Evolutionary conservation across 441 rosid species (phyloP).

Genomic region (Erysimum cheiri): DNA sequence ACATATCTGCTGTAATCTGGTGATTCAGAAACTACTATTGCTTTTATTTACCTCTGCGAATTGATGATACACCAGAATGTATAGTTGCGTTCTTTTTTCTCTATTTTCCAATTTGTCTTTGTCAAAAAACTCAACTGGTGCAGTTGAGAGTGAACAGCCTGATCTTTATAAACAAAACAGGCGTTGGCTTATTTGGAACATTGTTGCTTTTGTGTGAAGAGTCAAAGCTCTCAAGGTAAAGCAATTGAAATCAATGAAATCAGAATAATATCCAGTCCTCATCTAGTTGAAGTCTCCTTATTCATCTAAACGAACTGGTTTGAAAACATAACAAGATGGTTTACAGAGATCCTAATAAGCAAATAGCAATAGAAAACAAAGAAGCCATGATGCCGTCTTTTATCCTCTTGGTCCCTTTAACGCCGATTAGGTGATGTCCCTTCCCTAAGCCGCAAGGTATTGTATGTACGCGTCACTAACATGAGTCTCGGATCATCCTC

Average conservation of each 20-base stretch:
- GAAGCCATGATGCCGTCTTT: not conserved
- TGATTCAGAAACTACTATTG: slow-evolving; percentile 40
- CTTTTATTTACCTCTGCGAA: slow-evolving; percentile 43
- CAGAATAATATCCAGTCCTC: not conserved
- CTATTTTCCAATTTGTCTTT: slow-evolving; percentile 8
- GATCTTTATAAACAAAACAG: slow-evolving; percentile 41
- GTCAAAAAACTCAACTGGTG: slow-evolving; percentile 26
- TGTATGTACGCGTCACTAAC: slow-evolving; percentile 56
- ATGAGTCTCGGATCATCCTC: slow-evolving; percentile 78
- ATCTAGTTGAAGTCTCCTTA: slow-evolving; percentile 21
- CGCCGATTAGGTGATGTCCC: slow-evolving; percentile 42
- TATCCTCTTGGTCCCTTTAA: slow-evolving; percentile 10
- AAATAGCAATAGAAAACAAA: slow-evolving; percentile 26
- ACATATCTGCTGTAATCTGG: slow-evolving; percentile 32
- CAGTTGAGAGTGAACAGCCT: slow-evolving; percentile 38
- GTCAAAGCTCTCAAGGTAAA: slow-evolving; percentile 16
- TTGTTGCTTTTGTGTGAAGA: slow-evolving; percentile 10
- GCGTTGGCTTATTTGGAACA: slow-evolving; percentile 31
- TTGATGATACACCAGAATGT: slow-evolving; percentile 41
- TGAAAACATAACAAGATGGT: slow-evolving; percentile 12
- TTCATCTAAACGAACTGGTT: slow-evolving; percentile 30
- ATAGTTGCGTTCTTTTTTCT: slow-evolving; percentile 28
- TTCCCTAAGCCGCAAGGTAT: slow-evolving; percentile 48
- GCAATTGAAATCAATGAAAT: slow-evolving; percentile 16
- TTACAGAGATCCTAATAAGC: slow-evolving; percentile 33